Conservation (phyloP, 208 protist genomes). For the Sergeia podlipaevii region DNA sequence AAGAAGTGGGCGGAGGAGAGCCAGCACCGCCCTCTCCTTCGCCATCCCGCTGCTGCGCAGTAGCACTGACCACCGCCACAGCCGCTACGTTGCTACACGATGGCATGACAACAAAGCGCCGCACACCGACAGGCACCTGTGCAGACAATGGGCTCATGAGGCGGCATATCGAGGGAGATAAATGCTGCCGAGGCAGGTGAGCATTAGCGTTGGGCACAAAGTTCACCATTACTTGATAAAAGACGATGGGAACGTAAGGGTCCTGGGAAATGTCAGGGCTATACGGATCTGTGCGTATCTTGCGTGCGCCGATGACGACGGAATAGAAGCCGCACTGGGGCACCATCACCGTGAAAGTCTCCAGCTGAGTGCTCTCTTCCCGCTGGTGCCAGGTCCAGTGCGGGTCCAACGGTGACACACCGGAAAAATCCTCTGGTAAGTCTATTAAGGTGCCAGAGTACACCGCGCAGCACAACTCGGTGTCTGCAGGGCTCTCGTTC, state of each 20-base stretch:
- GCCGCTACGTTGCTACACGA: slow-evolving; percentile 75
- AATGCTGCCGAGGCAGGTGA: slow-evolving; percentile 67
- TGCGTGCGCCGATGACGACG: slow-evolving; percentile 60
- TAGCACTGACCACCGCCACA: slow-evolving; percentile 72
- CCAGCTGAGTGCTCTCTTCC: slow-evolving; percentile 34
- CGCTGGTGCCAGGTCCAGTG: slow-evolving; percentile 87
- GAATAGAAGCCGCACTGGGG: slow-evolving; percentile 72
- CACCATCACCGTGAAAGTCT: slow-evolving; percentile 83
- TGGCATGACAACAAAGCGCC: slow-evolving; percentile 70
- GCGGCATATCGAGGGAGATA: slow-evolving; percentile 62
- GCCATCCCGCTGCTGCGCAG: too few species aligned
- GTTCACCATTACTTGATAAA: slow-evolving; percentile 71
- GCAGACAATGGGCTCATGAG: slow-evolving; percentile 58
- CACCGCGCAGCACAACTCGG: slow-evolving; percentile 76
- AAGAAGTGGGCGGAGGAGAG: background rate
- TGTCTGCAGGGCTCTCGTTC: slow-evolving; percentile 42
- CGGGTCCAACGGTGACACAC: slow-evolving; percentile 26
- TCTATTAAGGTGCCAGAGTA: slow-evolving; percentile 53
- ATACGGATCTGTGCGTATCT: slow-evolving; percentile 71
- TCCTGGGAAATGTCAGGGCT: slow-evolving; percentile 19
- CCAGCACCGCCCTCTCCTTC: background rate
- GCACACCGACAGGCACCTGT: slow-evolving; percentile 36
- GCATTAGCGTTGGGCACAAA: slow-evolving; percentile 53
- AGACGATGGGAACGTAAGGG: slow-evolving; percentile 59
- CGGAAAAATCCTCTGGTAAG: slow-evolving; percentile 39